Evolutionary conservation across 805 yeast genomes (phyloP), one percentile per base, ranked within the genome.

Genomic region (Scheffersomyces ergatensis): DNA sequence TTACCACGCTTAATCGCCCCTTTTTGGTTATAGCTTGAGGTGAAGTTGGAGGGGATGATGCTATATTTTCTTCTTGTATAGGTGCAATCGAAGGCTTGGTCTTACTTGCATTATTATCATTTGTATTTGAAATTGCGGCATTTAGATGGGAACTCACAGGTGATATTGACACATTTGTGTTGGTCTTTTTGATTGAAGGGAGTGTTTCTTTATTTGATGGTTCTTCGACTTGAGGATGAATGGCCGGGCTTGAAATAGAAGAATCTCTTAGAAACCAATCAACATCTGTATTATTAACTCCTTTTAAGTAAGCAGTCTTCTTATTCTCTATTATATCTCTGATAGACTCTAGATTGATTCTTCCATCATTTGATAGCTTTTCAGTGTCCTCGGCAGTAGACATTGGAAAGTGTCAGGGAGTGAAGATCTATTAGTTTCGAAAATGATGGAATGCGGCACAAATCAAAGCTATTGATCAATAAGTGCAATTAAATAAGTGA

Each of bases 251-350:
- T 14, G 32, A 29, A 11, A 50, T 47, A 29, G 51, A 48, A 19
- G 65, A 43, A 44, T 67, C 74, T 43, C 80, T 58, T 16, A 77
- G 58, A 42, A 77, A 67, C 82, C 82, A 77, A 49, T 74, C 77
- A 17, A 77, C 70, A 43, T 76, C 80, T 18, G 60, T 58, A 39
- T 63, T 66, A 24, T 63, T 57, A 24, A 73, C 66, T 4, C 70
- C 74, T 34, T 51, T 48, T 15, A 51, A 39, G 26, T 49, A 51
- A 11, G 38, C 38, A 35, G 42, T 47, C 7, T 47, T 48, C 29
- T 54, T 54, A 23, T 54, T 48, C 27, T 58, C 62, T 15, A 58
- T 46, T 8, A 60, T 46, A 24, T 48, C 53, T 27, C 55, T 44
- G 25, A 60, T 48, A 18, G 50, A 50, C 2, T 49, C 53, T 30